Conservation (phyloP, 1,139 yeast genomes). For the Cylindricascospora bacillispora region DNA sequence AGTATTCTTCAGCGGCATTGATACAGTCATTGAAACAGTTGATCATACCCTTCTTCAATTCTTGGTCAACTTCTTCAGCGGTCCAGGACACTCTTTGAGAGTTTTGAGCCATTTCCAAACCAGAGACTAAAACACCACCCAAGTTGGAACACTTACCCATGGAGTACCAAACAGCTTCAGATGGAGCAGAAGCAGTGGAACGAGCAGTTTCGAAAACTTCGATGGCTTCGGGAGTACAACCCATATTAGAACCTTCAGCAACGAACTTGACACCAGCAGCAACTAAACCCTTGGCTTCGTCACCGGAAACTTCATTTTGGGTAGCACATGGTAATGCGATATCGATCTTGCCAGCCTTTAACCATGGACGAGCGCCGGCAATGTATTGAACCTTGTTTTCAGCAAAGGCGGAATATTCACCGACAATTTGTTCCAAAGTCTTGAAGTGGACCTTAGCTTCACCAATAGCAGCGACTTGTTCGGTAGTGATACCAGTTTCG, state of each 20-base stretch:
- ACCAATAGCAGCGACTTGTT: slow-evolving; percentile 65
- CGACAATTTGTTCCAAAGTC: slow-evolving; percentile 58
- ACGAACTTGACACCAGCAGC: slow-evolving; percentile 85
- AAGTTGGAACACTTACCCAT: slow-evolving; percentile 99
- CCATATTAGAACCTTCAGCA: slow-evolving; percentile 99
- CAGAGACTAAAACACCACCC: slow-evolving; percentile 99
- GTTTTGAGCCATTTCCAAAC: slow-evolving; percentile 99
- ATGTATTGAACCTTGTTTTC: slow-evolving; percentile 56
- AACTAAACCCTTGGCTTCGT: slow-evolving; percentile 88
- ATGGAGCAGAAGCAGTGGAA: slow-evolving; percentile 33
- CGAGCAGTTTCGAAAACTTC: slow-evolving; percentile 86
- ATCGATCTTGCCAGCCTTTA: slow-evolving; percentile 80
- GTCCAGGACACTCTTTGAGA: slow-evolving; percentile 88
- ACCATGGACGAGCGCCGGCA: slow-evolving; percentile 95
- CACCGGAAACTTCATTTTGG: slow-evolving; percentile 94
- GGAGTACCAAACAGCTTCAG: slow-evolving; percentile 80
- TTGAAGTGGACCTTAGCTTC: slow-evolving; percentile 74
- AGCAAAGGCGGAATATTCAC: slow-evolving; percentile 47
- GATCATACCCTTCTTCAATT: slow-evolving; percentile 83
- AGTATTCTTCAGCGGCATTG: slow-evolving; percentile 70
- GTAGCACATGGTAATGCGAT: slow-evolving; percentile 98
- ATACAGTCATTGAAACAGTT: slow-evolving; percentile 89
- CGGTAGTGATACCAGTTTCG: slow-evolving; percentile 69
- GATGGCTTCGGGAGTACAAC: slow-evolving; percentile 95
- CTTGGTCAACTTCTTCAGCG: slow-evolving; percentile 74